Conservation (phyloP, 1,284 basidiomycete genomes). For the Cutaneotrichosporon sp. region DNA sequence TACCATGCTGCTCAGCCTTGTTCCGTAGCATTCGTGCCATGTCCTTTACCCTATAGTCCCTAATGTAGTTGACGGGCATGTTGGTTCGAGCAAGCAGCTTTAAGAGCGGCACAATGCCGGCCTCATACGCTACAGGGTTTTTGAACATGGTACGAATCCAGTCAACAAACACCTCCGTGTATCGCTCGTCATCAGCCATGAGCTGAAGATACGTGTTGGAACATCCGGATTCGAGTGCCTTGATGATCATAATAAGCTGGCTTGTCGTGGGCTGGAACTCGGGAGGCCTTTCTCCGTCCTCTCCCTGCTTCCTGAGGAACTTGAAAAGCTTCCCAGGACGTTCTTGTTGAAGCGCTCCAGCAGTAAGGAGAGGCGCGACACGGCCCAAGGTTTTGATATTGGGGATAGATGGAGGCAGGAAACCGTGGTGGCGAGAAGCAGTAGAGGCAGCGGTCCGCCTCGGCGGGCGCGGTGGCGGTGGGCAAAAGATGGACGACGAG, state of each 20-base stretch:
- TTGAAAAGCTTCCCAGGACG: slow-evolving; percentile 29
- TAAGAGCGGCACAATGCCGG: slow-evolving; percentile 22
- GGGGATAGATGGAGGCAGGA: not conserved
- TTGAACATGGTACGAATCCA: slow-evolving; percentile 24
- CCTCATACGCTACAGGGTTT: slow-evolving; percentile 26
- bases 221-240: slow-evolving; percentile 17
- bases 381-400: not conserved
- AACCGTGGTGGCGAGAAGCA: not conserved
- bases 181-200: slow-evolving; percentile 30
- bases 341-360: slow-evolving; percentile 3
- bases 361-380: not conserved
- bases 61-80: slow-evolving; percentile 30
- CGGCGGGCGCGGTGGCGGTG: not conserved
- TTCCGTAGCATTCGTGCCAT: slow-evolving; percentile 13
- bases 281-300: not conserved
- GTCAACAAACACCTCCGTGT: slow-evolving; percentile 19
- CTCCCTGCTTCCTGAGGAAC: slow-evolving; percentile 16
- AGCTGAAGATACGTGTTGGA: slow-evolving; percentile 22
- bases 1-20: slow-evolving; percentile 19
- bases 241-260: slow-evolving; percentile 26
- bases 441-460: not conserved
- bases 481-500: slow-evolving; percentile 6
- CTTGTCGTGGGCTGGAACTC: slow-evolving; percentile 21
- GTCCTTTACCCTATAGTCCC: slow-evolving; percentile 23
- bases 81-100: slow-evolving; percentile 32